These are phyloP conservation scores for Boletus subparvulus DNA, from an alignment of 768 basidiomycete species.

Conservation along the genomic window DNA sequence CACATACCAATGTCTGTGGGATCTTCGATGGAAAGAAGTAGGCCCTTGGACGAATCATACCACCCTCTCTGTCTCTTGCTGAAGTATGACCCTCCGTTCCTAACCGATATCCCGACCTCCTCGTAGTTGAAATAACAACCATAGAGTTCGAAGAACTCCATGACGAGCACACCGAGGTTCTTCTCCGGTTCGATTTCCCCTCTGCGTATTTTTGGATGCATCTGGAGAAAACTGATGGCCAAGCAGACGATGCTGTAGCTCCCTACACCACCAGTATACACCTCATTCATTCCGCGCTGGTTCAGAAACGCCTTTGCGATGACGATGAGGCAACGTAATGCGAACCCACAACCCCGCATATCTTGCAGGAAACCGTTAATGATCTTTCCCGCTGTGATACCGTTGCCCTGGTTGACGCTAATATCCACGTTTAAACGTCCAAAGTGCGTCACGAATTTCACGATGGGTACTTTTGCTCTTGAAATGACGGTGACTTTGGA, in stretches of 20 bases:
- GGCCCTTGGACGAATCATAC: constrained; percentile 56
- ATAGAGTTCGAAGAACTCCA: constrained; percentile 98
- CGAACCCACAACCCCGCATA: constrained; percentile 55
- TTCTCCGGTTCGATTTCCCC: constrained; percentile 84
- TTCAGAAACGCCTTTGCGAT: constrained; percentile 88
- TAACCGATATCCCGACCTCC: constrained; percentile 84
- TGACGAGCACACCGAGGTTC: constrained; percentile 90
- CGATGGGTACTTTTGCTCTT: constrained; percentile 93
- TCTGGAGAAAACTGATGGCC: constrained; percentile 92
- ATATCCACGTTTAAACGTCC: constrained; percentile 91
- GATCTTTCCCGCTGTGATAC: constrained; percentile 73
- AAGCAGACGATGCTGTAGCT: constrained; percentile 94
- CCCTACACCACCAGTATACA: constrained; percentile 93
- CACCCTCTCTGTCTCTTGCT: constrained; percentile 81
- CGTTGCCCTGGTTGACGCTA: constrained; percentile 88
- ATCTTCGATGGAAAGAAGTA: constrained; percentile 85
- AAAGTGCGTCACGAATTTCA: constrained; percentile 86
- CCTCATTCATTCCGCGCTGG: constrained; percentile 94
- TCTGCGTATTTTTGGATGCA: constrained; percentile 91
- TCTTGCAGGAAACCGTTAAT: constrained; percentile 77
- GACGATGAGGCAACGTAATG: constrained; percentile 79
- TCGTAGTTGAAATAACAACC: constrained; percentile 90
- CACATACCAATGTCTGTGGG: constrained; percentile 83
- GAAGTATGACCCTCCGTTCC: constrained; percentile 88
- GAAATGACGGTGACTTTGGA: constrained; percentile 83